A percentile compares a stretch with the other conserved stretches of the same genome.
These are phyloP conservation scores for Schizophyllum commune DNA, from an alignment of 1,284 basidiomycete species.

Conservation along the genomic window DNA sequence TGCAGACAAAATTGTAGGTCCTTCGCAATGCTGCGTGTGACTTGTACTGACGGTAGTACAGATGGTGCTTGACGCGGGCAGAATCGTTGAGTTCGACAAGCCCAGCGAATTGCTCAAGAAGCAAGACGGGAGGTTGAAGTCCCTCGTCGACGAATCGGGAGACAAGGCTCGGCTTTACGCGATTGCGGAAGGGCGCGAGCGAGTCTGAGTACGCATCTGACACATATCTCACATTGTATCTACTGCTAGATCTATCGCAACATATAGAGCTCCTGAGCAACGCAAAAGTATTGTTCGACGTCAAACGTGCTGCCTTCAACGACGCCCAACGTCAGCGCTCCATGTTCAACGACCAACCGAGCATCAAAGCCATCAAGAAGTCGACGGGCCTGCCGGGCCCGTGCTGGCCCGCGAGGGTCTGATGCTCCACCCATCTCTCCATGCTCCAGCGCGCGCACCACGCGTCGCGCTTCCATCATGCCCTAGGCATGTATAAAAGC, in stretches of 20 bases:
- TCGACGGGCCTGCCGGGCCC: no score
- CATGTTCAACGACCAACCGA: no score
- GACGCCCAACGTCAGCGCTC: no score
- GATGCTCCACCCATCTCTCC: no score
- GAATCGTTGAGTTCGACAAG: conserved; percentile 43
- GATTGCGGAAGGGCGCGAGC: conserved; percentile 25
- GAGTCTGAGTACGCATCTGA: background rate
- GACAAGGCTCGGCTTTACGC: conserved; percentile 42
- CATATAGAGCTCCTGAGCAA: background rate
- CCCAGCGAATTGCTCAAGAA: conserved; percentile 54
- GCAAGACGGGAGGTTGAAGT: conserved; percentile 41
- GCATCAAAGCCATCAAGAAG: no score
- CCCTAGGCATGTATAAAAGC: no score
- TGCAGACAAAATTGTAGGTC: conserved; percentile 27
- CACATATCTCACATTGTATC: background rate
- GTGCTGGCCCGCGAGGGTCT: no score
- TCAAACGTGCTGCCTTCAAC: no score
- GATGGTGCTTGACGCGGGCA: conserved; percentile 33
- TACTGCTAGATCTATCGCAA: background rate
- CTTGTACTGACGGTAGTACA: conserved; percentile 5
- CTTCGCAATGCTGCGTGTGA: background rate
- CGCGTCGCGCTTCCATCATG: no score
- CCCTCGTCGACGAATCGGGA: conserved; percentile 52
- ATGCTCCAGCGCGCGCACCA: no score
- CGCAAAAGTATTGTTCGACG: no score